Percentiles rank a stretch among this genome's conserved stretches.
These are phyloP conservation scores for Crataegus laevigata DNA, from an alignment of 306 rosid species.

Conservation along the genomic window DNA sequence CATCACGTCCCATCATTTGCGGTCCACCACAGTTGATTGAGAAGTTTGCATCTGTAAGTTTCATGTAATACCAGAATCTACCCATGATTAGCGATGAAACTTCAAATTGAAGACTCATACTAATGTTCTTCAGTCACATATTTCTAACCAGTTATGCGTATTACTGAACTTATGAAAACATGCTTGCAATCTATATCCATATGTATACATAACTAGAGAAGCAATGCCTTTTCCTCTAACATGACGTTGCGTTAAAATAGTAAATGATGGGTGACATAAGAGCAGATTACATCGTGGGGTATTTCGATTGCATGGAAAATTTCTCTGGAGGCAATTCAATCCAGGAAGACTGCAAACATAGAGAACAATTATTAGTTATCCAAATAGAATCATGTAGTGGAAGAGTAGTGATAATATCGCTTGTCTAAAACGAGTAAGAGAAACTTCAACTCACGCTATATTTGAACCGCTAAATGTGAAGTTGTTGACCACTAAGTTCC, in stretches of 20 bases:
- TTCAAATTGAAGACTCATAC: background rate
- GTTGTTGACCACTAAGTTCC: too few relatives aligned
- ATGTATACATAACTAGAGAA: background rate
- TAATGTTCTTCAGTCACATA: background rate
- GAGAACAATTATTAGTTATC: background rate
- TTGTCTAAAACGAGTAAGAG: too few relatives aligned
- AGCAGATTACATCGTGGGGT: conserved; percentile 4
- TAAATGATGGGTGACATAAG: background rate
- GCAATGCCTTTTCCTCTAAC: background rate
- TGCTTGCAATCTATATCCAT: too few relatives aligned
- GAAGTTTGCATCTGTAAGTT: too few relatives aligned
- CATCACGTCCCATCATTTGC: background rate
- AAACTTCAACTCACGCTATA: too few relatives aligned
- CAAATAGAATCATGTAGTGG: background rate
- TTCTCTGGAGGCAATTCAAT: conserved; percentile 17
- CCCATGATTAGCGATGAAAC: background rate
- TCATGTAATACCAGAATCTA: too few relatives aligned
- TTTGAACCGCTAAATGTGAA: too few relatives aligned
- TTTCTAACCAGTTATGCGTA: background rate
- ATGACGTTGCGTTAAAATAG: background rate
- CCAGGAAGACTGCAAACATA: conserved; percentile 9
- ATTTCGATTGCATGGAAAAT: conserved; percentile 19
- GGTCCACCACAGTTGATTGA: conserved; percentile 21
- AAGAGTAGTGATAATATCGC: background rate
- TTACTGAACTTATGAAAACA: too few relatives aligned